Percentiles rank a stretch among this genome's conserved stretches.
phyloP scores from a whole-genome alignment of 2,329 filamentous ascomycete species.

The Diaporthe vaccinii region DNA sequence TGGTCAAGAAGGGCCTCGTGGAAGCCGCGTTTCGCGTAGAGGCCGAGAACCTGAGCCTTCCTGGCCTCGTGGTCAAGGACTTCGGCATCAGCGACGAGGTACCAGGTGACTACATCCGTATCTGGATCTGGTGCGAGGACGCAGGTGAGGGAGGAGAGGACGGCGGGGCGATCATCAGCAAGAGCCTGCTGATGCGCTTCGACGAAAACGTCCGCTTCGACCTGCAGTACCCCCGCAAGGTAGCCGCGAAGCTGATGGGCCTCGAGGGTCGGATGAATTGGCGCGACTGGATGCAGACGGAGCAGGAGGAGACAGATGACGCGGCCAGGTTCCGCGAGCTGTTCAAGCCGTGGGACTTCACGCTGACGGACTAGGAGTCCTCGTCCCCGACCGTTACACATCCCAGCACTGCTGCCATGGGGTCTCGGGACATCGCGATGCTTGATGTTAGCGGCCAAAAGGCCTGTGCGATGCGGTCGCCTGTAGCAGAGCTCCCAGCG shows the following conservation, averaged over 20 bases:
- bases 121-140: slow-evolving; percentile 81
- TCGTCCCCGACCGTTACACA: background rate
- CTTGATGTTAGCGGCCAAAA: slow-evolving; percentile 7
- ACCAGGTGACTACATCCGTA: slow-evolving; percentile 79
- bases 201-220: slow-evolving; percentile 83
- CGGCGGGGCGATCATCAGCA: slow-evolving; percentile 66
- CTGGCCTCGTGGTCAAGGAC: slow-evolving; percentile 63
- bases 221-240: slow-evolving; percentile 88
- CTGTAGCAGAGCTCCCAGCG: background rate
- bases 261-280: slow-evolving; percentile 85
- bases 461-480: background rate
- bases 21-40: slow-evolving; percentile 92
- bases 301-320: slow-evolving; percentile 84
- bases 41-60: slow-evolving; percentile 79
- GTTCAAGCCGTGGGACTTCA: slow-evolving; percentile 91
- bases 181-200: slow-evolving; percentile 81
- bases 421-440: background rate
- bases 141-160: slow-evolving; percentile 60
- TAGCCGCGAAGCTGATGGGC: slow-evolving; percentile 88
- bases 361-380: slow-evolving; percentile 51
- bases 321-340: slow-evolving; percentile 83
- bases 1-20: slow-evolving; percentile 80
- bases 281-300: slow-evolving; percentile 84
- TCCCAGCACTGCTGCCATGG: background rate
- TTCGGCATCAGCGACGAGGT: slow-evolving; percentile 65